phyloP scores from a whole-genome alignment of 768 basidiomycete genomes.

The Suillus americanus region DNA sequence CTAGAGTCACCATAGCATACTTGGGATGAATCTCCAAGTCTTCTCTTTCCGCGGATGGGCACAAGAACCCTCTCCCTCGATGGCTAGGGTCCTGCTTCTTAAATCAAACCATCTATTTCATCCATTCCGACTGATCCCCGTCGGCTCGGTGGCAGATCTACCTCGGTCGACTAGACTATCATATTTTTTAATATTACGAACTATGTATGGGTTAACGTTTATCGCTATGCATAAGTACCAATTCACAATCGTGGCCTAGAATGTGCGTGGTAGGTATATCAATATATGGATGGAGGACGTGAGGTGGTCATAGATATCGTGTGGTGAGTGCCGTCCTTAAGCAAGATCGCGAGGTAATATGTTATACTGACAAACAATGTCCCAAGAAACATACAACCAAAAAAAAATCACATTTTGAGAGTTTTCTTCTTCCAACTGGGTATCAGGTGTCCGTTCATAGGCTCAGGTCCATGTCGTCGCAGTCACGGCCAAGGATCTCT shows the following conservation, averaged over 20 bases:
- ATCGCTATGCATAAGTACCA: constrained; percentile 21
- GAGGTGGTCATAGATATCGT: constrained; percentile 12
- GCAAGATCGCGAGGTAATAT: constrained; percentile 36
- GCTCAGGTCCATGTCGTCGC: constrained; percentile 41
- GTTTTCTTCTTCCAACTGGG: background rate
- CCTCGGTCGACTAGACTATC: constrained; percentile 3
- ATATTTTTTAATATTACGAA: constrained; percentile 9
- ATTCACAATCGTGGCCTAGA: constrained; percentile 11
- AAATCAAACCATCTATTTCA: background rate
- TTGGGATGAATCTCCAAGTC: too few relatives aligned
- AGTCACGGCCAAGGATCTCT: constrained; percentile 49
- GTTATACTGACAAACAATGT: constrained; percentile 35
- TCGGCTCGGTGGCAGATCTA: background rate
- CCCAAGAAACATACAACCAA: constrained; percentile 34
- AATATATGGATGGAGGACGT: constrained; percentile 13
- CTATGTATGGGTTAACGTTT: constrained; percentile 19
- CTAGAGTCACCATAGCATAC: constrained; percentile 1
- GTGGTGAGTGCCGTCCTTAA: constrained; percentile 13
- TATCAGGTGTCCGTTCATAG: constrained; percentile 23
- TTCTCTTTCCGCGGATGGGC: background rate
- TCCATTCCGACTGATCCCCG: background rate
- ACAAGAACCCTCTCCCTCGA: background rate
- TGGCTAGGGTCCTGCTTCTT: background rate
- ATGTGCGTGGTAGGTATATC: constrained; percentile 23
- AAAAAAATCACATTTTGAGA: constrained; percentile 12